Base-by-base conservation (phyloP, 257 asterid genomes). In the Buddleja alternifolia region DNA sequence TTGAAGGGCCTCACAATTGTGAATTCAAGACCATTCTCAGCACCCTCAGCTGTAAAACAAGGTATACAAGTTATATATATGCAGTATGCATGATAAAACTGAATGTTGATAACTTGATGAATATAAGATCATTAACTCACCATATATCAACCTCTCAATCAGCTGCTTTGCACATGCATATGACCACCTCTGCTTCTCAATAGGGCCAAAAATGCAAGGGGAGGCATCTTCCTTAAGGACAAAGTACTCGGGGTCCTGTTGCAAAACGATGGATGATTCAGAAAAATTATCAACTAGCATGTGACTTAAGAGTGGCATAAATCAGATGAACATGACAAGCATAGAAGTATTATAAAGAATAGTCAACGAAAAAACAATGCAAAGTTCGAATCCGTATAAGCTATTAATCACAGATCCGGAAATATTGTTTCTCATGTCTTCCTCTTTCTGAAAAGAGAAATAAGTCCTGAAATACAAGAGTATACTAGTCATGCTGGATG, bases 111-210 rank as follows among this genome's bases (percentile, higher is more conserved):
- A 74, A 69, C n/a, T n/a, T n/a, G 63, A 57, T 51, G 25, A 39
- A 73, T 42, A 50, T 10, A 60, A 63, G 20, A 9, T 23, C 73
- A 37, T 20, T 19, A 39, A 47, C 91, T 70, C 73, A 87, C 95
- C 95, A 71, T 83, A 87, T 53, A 87, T 77, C 78, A 87, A 77
- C 69, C 91, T 80, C 81, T 87, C 95, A 71, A 87, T 87, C 58
- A 87, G 76, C 66, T 87, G 94, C 86, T 87, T 87, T 36, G 90
- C 90, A 58, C 94, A 87, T 51, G 94, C 94, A 32, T 87, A 85
- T 8, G 95, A 87, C 95, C 95, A 87, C 81, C 91, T 79, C 72
- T 87, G 95, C 78, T 87, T 87, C 66, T 87, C 91, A 81, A 87
- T 79, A 32, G 95, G 45, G 20, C 95, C 95, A 74, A 87, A 87